phyloP scores from a whole-genome alignment of 164 flowering plant species.

The Dillenia suffruticosa region DNA sequence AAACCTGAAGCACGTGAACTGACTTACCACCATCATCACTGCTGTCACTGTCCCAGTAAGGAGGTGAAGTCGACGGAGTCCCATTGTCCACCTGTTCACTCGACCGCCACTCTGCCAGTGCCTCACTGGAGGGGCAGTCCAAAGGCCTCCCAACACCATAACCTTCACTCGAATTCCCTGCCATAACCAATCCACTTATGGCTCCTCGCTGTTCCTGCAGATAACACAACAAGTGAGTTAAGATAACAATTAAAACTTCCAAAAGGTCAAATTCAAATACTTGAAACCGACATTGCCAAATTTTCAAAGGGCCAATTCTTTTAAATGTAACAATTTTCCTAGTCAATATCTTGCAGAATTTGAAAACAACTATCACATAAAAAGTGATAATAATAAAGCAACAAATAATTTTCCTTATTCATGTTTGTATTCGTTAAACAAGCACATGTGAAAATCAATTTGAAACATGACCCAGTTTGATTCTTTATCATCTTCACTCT shows the following conservation, averaged over 20 bases:
- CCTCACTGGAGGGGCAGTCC: constrained; percentile 43
- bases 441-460: too few relatives aligned
- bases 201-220: constrained; percentile 1
- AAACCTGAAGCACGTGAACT: not conserved
- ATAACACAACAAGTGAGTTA: not conserved
- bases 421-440: too few relatives aligned
- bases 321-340: not conserved
- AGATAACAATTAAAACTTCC: not conserved
- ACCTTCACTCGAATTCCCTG: constrained; percentile 32
- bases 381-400: too few relatives aligned
- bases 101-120: constrained; percentile 47
- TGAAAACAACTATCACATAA: too few relatives aligned
- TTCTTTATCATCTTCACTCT: too few relatives aligned
- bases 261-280: not conserved
- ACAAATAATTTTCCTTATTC: too few relatives aligned
- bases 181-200: constrained; percentile 19
- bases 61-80: constrained; percentile 47
- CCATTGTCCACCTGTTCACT: constrained; percentile 51
- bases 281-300: not conserved
- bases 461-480: too few relatives aligned
- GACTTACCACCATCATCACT: constrained; percentile 31
- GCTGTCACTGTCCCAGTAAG: constrained; percentile 49
- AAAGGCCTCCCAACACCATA: constrained; percentile 30
- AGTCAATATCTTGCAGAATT: not conserved
- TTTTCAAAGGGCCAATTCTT: not conserved